phyloP scores from a whole-genome alignment of 2,329 filamentous ascomycete species.

The Ilyonectria destructans region DNA sequence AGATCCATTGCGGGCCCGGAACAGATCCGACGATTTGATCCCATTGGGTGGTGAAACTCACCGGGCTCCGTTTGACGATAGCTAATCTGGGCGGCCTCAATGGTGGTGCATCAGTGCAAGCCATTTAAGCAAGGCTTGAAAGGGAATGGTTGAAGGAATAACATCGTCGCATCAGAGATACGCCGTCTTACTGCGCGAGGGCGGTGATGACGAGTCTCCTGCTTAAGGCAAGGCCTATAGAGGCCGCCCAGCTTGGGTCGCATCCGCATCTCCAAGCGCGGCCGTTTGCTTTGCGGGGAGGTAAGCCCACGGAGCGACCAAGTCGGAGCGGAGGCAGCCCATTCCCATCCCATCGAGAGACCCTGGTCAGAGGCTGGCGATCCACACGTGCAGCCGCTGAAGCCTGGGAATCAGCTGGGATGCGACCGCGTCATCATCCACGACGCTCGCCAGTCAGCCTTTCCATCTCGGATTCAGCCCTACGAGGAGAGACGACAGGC shows the following conservation, averaged over 20 bases:
- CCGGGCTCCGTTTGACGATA: too few relatives aligned
- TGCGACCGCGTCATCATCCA: conserved; percentile 39
- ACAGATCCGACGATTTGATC: not conserved
- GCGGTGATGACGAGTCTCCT: conserved; percentile 12
- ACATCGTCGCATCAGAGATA: not conserved
- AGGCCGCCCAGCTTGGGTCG: not conserved
- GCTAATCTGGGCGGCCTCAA: not conserved
- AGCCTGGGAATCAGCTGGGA: conserved; percentile 6
- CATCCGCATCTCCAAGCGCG: not conserved
- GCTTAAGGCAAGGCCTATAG: not conserved
- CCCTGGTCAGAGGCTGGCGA: not conserved
- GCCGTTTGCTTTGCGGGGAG: conserved; percentile 11
- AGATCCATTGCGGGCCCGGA: not conserved
- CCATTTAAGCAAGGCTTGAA: not conserved
- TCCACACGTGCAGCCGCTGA: conserved; percentile 17
- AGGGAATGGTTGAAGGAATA: not conserved
- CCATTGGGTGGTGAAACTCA: not conserved
- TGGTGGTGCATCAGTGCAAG: not conserved
- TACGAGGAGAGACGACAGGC: conserved; percentile 10
- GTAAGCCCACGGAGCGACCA: not conserved
- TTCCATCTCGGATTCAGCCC: conserved; percentile 33
- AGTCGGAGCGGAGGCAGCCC: conserved; percentile 27
- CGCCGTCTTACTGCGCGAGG: not conserved
- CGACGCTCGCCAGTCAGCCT: conserved; percentile 38
- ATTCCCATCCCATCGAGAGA: not conserved